phyloP scores from a whole-genome alignment of 371 early-diverging fungal genomes.

The Mortierella sp. region DNA sequence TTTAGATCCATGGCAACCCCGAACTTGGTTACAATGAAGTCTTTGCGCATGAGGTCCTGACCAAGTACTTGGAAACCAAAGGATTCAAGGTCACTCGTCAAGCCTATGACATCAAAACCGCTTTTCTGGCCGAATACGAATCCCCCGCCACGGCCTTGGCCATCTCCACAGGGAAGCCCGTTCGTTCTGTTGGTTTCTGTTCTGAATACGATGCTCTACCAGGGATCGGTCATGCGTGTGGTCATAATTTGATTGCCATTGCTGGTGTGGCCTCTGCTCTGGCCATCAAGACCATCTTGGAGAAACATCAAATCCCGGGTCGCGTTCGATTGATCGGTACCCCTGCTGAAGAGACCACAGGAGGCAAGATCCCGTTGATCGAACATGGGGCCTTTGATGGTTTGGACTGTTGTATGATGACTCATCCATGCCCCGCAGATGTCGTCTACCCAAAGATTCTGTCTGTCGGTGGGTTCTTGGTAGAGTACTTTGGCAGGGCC shows the following conservation, averaged over 20 bases:
- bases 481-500: slow-evolving; percentile 74
- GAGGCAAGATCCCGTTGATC: slow-evolving; percentile 78
- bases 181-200: slow-evolving; percentile 50
- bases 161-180: background rate
- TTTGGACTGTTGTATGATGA: slow-evolving; percentile 80
- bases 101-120: slow-evolving; percentile 54
- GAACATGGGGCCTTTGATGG: slow-evolving; percentile 67
- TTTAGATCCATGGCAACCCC: slow-evolving; percentile 54
- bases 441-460: slow-evolving; percentile 38
- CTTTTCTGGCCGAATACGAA: slow-evolving; percentile 57
- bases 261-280: slow-evolving; percentile 71
- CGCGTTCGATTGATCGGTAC: slow-evolving; percentile 80
- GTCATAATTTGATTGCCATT: slow-evolving; percentile 77
- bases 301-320: slow-evolving; percentile 62
- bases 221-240: slow-evolving; percentile 73
- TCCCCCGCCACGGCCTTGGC: background rate
- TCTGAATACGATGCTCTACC: slow-evolving; percentile 59
- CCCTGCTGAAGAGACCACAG: slow-evolving; percentile 81
- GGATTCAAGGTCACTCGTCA: slow-evolving; percentile 54
- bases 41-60: slow-evolving; percentile 53
- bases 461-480: slow-evolving; percentile 48
- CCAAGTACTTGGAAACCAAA: slow-evolving; percentile 44
- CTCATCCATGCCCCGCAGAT: slow-evolving; percentile 71
- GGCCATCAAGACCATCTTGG: slow-evolving; percentile 64
- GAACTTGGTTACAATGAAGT: slow-evolving; percentile 53